phyloP scores from a whole-genome alignment of 345 rosid genomes.

The Euclidium syriacum region DNA sequence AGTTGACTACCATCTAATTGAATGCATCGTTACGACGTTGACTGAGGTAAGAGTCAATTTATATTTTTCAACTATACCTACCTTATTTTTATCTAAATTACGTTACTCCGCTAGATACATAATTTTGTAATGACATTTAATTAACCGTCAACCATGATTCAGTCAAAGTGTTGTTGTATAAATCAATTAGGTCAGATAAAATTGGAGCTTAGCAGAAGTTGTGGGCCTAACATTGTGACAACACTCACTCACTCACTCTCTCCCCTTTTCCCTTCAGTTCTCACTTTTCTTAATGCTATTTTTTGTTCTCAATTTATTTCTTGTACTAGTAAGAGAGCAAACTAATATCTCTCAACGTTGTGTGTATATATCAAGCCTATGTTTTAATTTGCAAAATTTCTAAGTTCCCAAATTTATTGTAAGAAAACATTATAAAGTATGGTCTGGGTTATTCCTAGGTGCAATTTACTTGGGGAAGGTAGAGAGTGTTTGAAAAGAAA shows the following conservation, averaged over 20 bases:
- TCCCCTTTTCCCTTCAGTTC: neutral
- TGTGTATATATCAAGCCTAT: neutral
- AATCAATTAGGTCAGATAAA: neutral
- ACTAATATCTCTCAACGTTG: neutral
- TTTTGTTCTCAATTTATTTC: neutral
- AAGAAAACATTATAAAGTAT: neutral
- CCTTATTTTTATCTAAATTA: neutral
- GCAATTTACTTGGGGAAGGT: neutral
- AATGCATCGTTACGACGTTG: neutral
- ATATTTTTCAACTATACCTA: neutral
- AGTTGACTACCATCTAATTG: neutral
- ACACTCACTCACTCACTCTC: neutral
- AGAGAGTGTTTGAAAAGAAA: no score
- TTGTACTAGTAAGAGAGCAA: neutral
- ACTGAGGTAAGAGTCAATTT: neutral
- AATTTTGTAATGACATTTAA: neutral
- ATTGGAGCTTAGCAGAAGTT: neutral
- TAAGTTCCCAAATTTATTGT: neutral
- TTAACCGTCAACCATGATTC: neutral
- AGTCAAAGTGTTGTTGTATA: neutral
- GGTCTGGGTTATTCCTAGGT: constrained; percentile 4
- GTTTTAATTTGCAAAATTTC: neutral
- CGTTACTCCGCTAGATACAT: neutral
- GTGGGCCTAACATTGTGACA: constrained; percentile 11
- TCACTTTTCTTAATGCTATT: neutral